phyloP scores from a whole-genome alignment of 495 filamentous ascomycete species.

The Hypoxylon trugodes region DNA sequence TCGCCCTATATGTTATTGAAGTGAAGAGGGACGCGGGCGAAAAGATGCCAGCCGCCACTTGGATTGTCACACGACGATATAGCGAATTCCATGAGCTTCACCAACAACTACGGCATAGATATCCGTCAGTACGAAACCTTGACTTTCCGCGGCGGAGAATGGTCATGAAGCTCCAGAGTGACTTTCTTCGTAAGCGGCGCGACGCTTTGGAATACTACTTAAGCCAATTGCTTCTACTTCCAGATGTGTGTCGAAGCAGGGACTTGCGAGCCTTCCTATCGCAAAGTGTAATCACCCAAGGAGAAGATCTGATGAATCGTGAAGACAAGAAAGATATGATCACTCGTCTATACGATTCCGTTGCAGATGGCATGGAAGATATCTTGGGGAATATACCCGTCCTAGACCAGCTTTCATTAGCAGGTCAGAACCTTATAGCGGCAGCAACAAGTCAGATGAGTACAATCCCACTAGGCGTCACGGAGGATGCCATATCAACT shows the following conservation, averaged over 20 bases:
- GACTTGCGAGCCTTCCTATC: constrained; percentile 94
- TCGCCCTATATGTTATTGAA: constrained; percentile 91
- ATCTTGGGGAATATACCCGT: constrained; percentile 95
- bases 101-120: constrained; percentile 82
- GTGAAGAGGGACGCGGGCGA: constrained; percentile 89
- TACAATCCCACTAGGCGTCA: constrained; percentile 56
- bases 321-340: constrained; percentile 88
- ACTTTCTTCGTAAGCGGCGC: constrained; percentile 91
- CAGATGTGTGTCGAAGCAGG: constrained; percentile 92
- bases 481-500: constrained; percentile 65
- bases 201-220: constrained; percentile 86
- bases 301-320: constrained; percentile 52
- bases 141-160: constrained; percentile 92
- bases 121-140: constrained; percentile 84
- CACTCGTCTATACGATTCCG: constrained; percentile 91
- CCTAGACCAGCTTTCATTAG: constrained; percentile 90
- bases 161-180: constrained; percentile 94
- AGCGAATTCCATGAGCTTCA: constrained; percentile 98
- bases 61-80: constrained; percentile 83
- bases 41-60: constrained; percentile 84
- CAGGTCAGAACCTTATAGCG: constrained; percentile 91
- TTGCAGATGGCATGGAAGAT: constrained; percentile 98
- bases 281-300: constrained; percentile 77
- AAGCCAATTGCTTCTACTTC: constrained; percentile 80
- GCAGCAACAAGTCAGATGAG: constrained; percentile 82